Conservation (phyloP, 306 rosid species). For the Dryas octopetala region DNA sequence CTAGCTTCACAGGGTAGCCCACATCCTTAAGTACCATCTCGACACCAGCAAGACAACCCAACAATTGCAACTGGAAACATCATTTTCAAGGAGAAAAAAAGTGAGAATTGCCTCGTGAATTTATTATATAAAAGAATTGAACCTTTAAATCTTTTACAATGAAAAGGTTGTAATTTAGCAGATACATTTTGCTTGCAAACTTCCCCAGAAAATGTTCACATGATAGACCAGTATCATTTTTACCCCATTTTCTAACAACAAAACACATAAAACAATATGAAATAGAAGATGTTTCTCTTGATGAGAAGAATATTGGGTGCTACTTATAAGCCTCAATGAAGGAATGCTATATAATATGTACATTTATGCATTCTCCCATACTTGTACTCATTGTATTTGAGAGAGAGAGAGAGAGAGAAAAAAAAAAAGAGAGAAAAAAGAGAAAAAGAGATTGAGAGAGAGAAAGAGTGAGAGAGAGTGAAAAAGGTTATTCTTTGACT, state of each 20-base stretch:
- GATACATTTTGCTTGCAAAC: neutral
- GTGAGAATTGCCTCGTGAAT: neutral
- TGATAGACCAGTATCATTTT: neutral
- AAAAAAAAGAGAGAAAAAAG: too few relatives aligned
- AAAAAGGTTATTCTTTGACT: too few relatives aligned
- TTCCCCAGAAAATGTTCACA: neutral
- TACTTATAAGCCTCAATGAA: neutral
- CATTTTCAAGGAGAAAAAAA: neutral
- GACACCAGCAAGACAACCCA: slow-evolving; percentile 99
- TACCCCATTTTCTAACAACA: neutral
- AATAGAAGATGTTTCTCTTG: neutral
- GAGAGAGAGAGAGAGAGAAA: neutral
- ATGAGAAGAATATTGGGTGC: neutral
- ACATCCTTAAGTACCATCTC: slow-evolving; percentile 96
- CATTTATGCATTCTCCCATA: neutral
- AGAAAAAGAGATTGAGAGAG: too few relatives aligned
- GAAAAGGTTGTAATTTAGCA: neutral
- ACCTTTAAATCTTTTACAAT: neutral
- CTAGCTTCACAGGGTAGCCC: slow-evolving; percentile 91
- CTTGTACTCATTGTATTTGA: neutral
- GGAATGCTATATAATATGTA: neutral
- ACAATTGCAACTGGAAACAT: slow-evolving; percentile 76
- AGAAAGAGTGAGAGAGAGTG: too few relatives aligned
- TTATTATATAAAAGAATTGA: too few relatives aligned
- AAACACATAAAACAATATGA: neutral